Base-by-base conservation (phyloP, 345 rosid species). In the Heritiera fomes region DNA sequence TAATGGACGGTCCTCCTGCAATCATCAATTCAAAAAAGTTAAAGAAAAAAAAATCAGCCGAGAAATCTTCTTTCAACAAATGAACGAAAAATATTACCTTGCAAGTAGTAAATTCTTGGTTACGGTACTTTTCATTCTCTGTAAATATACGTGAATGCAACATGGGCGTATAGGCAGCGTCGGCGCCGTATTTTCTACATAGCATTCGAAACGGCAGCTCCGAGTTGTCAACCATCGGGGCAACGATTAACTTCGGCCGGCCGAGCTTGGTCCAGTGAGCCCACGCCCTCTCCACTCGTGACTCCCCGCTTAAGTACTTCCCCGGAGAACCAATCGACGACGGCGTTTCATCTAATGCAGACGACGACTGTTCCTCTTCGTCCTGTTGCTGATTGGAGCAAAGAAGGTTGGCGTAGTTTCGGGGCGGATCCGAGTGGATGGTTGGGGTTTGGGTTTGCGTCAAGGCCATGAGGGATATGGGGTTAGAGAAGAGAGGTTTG, bases 151-250 rank as follows among this genome's bases (percentile, higher is more conserved):
- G 82, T 1, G 98, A 94, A 87, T 96, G 99, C 64, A 96, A 82
- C 98, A 96, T 96, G 4, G 98, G 99, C 15, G 98, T 92, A 58
- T 94, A 94, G 5, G 98, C 99, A 45, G 97, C 98, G 38, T 88
- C 86, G 38, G 99, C 99, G 8, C 99, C 98, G 75, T 90, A 94
- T 86, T 91, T 92, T 46, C 93, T 87, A 28, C 98, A 96, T 6
- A 96, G 98, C 94, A 96, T 83, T 68, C 99, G 84, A 86, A 94
- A 94, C 17, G 98, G 99, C 11, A 96, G 92, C 91, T 92, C 99
- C 5, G 98, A 96, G 82, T 96, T 96, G 77, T 96, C 99, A 70
- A 94, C 99, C 98, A 96, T 55, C 32, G 98, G 98, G 20, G 98
- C 99, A 18, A 94, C 98, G 0, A 94, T 82, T 43, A 85, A 84